These are phyloP conservation scores for Exophiala sideris DNA, from an alignment of 2,329 filamentous ascomycete species.

Conservation along the genomic window DNA sequence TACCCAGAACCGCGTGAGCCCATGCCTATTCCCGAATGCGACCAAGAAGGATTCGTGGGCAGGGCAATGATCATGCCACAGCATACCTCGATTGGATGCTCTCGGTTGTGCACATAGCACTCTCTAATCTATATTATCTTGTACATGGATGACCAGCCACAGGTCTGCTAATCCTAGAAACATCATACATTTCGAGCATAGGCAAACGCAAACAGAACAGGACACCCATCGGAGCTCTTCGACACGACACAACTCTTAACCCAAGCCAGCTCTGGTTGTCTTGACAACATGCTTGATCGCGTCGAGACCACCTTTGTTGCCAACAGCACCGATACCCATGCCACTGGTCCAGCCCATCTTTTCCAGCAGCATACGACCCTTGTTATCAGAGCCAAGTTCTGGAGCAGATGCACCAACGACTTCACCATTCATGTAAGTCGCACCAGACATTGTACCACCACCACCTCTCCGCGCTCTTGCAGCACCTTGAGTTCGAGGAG, in stretches of 20 bases:
- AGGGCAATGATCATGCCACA: no score
- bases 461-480: slow-evolving; percentile 32
- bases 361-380: slow-evolving; percentile 80
- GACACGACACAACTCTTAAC: slow-evolving; percentile 38
- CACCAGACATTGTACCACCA: slow-evolving; percentile 44
- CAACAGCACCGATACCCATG: slow-evolving; percentile 72
- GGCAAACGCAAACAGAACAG: neutral
- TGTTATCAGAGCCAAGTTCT: slow-evolving; percentile 78
- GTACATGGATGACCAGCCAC: no score
- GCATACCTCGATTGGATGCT: no score
- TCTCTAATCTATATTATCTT: no score
- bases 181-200: no score
- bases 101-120: no score
- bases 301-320: slow-evolving; percentile 85
- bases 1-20: no score
- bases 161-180: no score
- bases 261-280: slow-evolving; percentile 77
- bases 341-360: slow-evolving; percentile 97
- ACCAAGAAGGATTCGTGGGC: no score
- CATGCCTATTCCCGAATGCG: no score
- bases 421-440: slow-evolving; percentile 75
- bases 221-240: neutral
- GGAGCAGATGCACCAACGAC: slow-evolving; percentile 81
- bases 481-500: slow-evolving; percentile 23
- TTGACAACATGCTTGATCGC: slow-evolving; percentile 87